These are phyloP conservation scores for Aspergillus sclerotialis DNA, from an alignment of 2,329 filamentous ascomycete species.

Conservation along the genomic window DNA sequence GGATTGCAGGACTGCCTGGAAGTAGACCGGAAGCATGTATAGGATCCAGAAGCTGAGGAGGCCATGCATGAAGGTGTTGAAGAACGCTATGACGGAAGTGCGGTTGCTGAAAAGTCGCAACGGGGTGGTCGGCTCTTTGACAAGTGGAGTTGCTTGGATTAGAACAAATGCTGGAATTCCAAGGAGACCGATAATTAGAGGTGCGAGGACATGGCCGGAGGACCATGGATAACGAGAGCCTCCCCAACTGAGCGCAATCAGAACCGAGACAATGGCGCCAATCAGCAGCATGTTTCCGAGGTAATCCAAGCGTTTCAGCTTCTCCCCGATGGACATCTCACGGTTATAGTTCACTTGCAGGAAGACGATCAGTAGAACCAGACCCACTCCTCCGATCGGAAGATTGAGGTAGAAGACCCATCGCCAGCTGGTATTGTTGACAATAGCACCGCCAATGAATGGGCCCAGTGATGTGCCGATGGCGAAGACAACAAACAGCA, in stretches of 20 bases:
- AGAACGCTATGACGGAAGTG: slow-evolving; percentile 22
- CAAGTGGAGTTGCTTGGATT: slow-evolving; percentile 14
- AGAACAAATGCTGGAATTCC: slow-evolving; percentile 30
- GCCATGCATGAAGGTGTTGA: slow-evolving; percentile 32
- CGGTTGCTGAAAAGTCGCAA: slow-evolving; percentile 36
- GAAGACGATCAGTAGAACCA: slow-evolving; percentile 29
- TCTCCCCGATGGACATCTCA: no score
- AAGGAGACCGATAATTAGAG: slow-evolving; percentile 38
- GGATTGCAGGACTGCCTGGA: slow-evolving; percentile 31
- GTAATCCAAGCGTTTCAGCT: slow-evolving; percentile 38
- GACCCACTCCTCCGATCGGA: no score
- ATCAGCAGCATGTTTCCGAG: slow-evolving; percentile 26
- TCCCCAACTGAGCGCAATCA: slow-evolving; percentile 28
- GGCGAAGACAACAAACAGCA: slow-evolving; percentile 33
- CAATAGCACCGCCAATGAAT: slow-evolving; percentile 13
- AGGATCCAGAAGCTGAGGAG: slow-evolving; percentile 27
- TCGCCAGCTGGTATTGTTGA: slow-evolving; percentile 15
- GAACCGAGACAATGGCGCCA: slow-evolving; percentile 21
- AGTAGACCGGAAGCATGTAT: slow-evolving; percentile 39
- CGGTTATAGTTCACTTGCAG: slow-evolving; percentile 35
- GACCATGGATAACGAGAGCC: slow-evolving; percentile 26
- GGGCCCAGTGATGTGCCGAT: slow-evolving; percentile 35
- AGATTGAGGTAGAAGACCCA: slow-evolving; percentile 23
- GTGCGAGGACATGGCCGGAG: slow-evolving; percentile 31
- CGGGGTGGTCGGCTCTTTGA: no score